Evolutionary conservation across 2,329 filamentous ascomycete species (phyloP).

Genomic region (Davidsoniella eucalypti): DNA sequence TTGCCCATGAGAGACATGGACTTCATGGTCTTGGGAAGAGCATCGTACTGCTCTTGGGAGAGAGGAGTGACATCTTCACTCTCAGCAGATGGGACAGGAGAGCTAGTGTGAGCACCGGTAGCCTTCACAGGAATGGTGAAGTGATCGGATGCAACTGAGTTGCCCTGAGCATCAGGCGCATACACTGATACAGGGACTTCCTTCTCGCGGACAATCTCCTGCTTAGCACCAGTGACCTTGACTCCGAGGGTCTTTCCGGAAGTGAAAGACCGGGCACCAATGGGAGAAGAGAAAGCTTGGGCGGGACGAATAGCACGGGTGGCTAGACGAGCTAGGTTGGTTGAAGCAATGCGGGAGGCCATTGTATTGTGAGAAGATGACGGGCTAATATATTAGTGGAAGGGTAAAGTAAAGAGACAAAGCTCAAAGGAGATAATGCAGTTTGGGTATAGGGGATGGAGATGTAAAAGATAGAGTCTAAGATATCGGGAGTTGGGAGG

Average conservation of each 20-base stretch:
- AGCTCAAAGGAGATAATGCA: background rate
- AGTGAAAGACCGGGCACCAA: constrained; percentile 9
- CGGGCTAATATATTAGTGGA: constrained; percentile 14
- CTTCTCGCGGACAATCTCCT: constrained; percentile 38
- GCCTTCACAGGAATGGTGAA: constrained; percentile 37
- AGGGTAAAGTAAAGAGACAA: constrained; percentile 4
- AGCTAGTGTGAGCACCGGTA: constrained; percentile 27
- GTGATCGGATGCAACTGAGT: constrained; percentile 27
- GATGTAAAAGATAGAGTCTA: background rate
- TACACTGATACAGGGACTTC: constrained; percentile 42
- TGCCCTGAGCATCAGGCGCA: constrained; percentile 29
- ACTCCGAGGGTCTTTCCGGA: constrained; percentile 1
- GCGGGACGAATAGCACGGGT: constrained; percentile 19
- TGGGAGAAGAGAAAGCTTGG: constrained; percentile 17
- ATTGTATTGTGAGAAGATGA: constrained; percentile 12
- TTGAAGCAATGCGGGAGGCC: constrained; percentile 19
- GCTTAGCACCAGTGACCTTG: constrained; percentile 22
- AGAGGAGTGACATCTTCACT: constrained; percentile 35
- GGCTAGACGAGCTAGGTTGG: constrained; percentile 17
- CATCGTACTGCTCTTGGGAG: constrained; percentile 33
- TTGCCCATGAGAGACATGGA: constrained; percentile 55
- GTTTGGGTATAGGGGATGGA: background rate
- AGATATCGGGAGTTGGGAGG: background rate
- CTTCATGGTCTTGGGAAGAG: constrained; percentile 48
- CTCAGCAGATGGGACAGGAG: constrained; percentile 23